Evolutionary conservation across 73 alveolate species (phyloP), one percentile per base, ranked within the genome.

Genomic region (Paramecium sonneborni): DNA sequence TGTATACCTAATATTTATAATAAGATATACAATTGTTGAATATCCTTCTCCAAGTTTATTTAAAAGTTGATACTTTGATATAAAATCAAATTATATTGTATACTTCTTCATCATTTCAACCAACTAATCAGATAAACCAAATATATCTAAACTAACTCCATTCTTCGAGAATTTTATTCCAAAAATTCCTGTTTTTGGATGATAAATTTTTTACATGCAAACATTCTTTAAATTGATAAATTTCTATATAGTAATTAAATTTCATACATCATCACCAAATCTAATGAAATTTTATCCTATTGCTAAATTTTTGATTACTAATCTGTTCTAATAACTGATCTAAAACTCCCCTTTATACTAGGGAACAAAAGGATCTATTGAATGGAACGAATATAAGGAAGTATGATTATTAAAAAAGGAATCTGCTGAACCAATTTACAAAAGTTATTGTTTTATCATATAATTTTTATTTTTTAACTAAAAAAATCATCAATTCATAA

Each of bases 371-470:
- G 44, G 46, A 62, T 62, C 24, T 23, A 48, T 48, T 21, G 84
- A 62, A 14, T 11, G 1, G 26, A 26, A 23, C 24, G 20, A 21
- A 30, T 23, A 62, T 32, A 62, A 62, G 39, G 84, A 30, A 1
- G 84, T 62, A 62, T 62, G 84, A 62, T 62, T 62, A 26, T 62
- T 62, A 26, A 62, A 62, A 32, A 62, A 62, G 48, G 84, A 62
- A 62, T 62, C 84, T 23, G 20, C 84, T 26, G 84, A 62, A 26
- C 84, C 38, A 26, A 62, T 62, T 62, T 62, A 32, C 44, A 62
- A 62, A 23, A 62, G 18, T 62, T 62, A 26, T 26, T 7, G 37
- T 32, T 62, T 62, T 30, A 62, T 62, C 84, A 62, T 62, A 26
- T 23, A 62, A 62, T 62, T 15, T 52, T 52, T 18, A 52, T 52